Percentiles rank a stretch among this genome's conserved stretches.
Conservation (phyloP, 352 stramenopile species). For the Phytophthora ramorum region DNA sequence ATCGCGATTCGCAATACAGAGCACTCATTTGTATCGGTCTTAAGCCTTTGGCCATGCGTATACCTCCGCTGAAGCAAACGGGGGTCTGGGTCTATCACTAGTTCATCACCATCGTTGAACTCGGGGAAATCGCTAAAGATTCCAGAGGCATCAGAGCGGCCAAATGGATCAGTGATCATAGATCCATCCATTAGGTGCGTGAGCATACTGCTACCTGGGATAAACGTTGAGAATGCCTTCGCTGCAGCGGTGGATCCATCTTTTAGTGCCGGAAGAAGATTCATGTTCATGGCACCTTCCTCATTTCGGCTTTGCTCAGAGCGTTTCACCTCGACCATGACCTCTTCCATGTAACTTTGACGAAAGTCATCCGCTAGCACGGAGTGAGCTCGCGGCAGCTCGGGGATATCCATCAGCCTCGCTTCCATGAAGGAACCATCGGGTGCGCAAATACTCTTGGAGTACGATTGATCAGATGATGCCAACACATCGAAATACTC, state of each 20-base stretch:
- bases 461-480: constrained; percentile 61
- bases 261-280: constrained; percentile 65
- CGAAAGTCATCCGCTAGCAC: constrained; percentile 67
- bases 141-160: constrained; percentile 41
- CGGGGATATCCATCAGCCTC: constrained; percentile 68
- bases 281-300: constrained; percentile 58
- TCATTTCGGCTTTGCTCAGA: constrained; percentile 56
- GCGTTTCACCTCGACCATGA: constrained; percentile 65
- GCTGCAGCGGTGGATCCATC: constrained; percentile 67
- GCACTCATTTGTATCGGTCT: constrained; percentile 54
- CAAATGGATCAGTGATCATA: constrained; percentile 58
- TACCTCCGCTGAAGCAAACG: constrained; percentile 42
- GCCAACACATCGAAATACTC: constrained; percentile 78
- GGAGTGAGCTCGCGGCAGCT: constrained; percentile 42
- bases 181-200: constrained; percentile 80
- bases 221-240: constrained; percentile 79
- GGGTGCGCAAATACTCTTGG: constrained; percentile 71
- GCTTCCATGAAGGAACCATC: constrained; percentile 81
- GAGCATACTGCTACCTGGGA: constrained; percentile 73
- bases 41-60: constrained; percentile 41
- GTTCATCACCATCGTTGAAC: constrained; percentile 43
- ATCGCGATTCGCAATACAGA: constrained; percentile 84
- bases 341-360: constrained; percentile 64
- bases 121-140: constrained; percentile 73
- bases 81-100: constrained; percentile 73